Evolutionary conservation across 306 rosid species (phyloP).

Genomic region (Cicer chorassanicum): DNA sequence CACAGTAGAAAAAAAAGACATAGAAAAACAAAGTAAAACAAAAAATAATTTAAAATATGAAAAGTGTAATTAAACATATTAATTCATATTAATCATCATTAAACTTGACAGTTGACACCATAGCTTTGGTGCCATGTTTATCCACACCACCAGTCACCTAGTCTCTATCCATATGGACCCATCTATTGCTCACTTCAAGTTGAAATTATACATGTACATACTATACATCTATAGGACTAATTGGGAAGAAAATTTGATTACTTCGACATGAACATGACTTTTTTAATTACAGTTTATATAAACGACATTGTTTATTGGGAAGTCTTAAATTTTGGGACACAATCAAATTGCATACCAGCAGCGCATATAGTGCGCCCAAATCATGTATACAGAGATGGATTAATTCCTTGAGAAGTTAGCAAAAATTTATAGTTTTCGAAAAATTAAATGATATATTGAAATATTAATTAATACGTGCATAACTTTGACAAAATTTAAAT

Average conservation of each 20-base stretch:
- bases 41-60: no score
- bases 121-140: constrained; percentile 46
- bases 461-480: neutral
- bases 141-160: constrained; percentile 36
- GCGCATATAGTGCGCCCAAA: neutral
- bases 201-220: neutral
- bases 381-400: neutral
- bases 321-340: no score
- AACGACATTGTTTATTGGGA: neutral
- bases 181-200: neutral
- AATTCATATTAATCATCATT: constrained; percentile 33
- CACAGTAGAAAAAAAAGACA: no score
- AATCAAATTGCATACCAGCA: no score
- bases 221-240: no score
- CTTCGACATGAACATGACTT: neutral
- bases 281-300: neutral
- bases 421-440: neutral
- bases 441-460: neutral
- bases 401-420: neutral
- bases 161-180: constrained; percentile 32
- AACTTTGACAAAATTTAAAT: neutral
- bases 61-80: no score
- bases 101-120: neutral
- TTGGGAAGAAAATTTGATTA: neutral
- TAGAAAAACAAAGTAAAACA: no score